Evolutionary conservation across 192 early-diverging fungal species (phyloP).

Genomic region (Allomyces javanicus): DNA sequence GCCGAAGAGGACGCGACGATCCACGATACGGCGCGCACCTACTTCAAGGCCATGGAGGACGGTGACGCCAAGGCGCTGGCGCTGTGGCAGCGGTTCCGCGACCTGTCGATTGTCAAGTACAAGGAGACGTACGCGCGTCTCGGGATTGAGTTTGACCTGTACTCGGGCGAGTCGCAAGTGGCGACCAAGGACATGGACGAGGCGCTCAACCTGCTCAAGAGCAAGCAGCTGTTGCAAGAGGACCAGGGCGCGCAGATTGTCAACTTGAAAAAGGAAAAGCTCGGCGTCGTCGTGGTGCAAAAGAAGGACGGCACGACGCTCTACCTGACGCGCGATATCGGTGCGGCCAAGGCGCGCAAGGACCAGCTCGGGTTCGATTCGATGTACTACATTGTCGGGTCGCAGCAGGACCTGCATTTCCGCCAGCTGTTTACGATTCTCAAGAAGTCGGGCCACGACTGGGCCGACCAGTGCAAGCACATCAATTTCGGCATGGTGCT

Average conservation of each 20-base stretch:
- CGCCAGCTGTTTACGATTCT: conserved; percentile 88
- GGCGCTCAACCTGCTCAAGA: conserved; percentile 49
- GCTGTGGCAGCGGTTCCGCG: conserved; percentile 75
- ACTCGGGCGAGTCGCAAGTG: conserved; percentile 89
- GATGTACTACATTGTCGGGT: conserved; percentile 79
- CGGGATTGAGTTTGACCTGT: conserved; percentile 80
- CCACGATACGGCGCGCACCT: conserved; percentile 68
- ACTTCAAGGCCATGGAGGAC: conserved; percentile 89
- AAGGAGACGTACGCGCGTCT: conserved; percentile 75
- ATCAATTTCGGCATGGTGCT: conserved; percentile 88
- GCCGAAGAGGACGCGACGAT: conserved; percentile 41
- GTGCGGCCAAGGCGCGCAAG: conserved; percentile 78
- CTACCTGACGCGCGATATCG: conserved; percentile 92
- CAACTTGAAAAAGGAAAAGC: conserved; percentile 64
- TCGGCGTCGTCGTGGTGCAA: conserved; percentile 60
- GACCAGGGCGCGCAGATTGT: conserved; percentile 72
- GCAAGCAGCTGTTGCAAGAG: conserved; percentile 46
- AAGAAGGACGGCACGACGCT: conserved; percentile 83
- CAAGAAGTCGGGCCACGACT: conserved; percentile 59
- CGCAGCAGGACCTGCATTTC: conserved; percentile 77
- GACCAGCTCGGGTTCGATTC: conserved; percentile 75
- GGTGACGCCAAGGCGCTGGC: conserved; percentile 58
- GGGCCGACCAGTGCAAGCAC: conserved; percentile 65
- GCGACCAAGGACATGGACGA: conserved; percentile 39
- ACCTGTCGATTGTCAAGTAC: conserved; percentile 80